Conservation (phyloP, 2,329 filamentous ascomycete genomes). For the Fusarium mexicanum region DNA sequence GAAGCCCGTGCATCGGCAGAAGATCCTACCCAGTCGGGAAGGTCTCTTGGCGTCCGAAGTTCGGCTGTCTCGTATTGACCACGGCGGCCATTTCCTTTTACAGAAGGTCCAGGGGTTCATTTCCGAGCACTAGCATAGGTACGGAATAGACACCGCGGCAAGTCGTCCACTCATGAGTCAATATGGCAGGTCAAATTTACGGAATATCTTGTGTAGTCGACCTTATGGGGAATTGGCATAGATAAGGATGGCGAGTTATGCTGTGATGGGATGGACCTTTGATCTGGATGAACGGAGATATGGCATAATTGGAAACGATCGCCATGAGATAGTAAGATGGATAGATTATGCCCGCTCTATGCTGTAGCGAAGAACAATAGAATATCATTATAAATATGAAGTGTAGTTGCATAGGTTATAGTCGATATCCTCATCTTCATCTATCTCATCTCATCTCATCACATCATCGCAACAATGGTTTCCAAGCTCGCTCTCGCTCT, state of each 20-base stretch:
- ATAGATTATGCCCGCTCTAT: not conserved
- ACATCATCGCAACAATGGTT: slow-evolving; percentile 12
- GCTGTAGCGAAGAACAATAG: rapidly evolving
- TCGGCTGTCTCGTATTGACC: not conserved
- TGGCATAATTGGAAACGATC: slow-evolving; percentile 9
- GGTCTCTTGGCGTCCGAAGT: not conserved
- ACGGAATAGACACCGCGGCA: not conserved
- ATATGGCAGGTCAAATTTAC: slow-evolving; percentile 10
- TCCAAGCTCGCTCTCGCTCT: slow-evolving; percentile 19
- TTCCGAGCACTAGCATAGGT: not conserved
- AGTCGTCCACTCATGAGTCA: not conserved
- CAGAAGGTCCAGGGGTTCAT: slow-evolving; percentile 8
- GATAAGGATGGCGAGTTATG: not conserved
- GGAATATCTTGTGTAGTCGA: not conserved
- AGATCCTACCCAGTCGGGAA: not conserved
- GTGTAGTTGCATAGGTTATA: not conserved
- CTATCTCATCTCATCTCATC: not conserved
- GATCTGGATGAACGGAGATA: slow-evolving; percentile 1
- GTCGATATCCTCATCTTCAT: not conserved
- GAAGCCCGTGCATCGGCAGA: not conserved
- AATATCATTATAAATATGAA: slow-evolving; percentile 1
- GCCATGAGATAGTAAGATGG: not conserved
- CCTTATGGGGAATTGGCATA: not conserved
- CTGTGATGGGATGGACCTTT: slow-evolving; percentile 9
- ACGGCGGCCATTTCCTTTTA: slow-evolving; percentile 2